A percentile compares a stretch with the other conserved stretches of the same genome.
These are phyloP conservation scores for Amanita subjunquillea DNA, from an alignment of 768 basidiomycete genomes.

Conservation along the genomic window DNA sequence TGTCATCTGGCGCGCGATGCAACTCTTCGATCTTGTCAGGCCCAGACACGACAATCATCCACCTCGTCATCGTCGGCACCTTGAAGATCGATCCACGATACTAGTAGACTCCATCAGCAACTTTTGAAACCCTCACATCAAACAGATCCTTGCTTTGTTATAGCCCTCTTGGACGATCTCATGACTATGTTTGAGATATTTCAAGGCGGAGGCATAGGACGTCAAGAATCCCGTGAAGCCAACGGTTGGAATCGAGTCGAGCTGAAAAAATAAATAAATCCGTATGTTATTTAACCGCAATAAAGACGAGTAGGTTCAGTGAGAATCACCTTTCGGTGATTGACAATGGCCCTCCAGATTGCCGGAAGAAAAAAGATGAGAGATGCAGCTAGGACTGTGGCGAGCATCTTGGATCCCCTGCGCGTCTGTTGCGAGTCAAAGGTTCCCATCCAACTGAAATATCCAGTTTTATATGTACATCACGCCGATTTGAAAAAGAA, in stretches of 20 bases:
- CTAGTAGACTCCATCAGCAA: slow-evolving; percentile 6
- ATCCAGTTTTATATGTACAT: no score
- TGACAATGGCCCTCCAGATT: background rate
- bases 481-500: no score
- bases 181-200: slow-evolving; percentile 14
- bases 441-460: no score
- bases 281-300: background rate
- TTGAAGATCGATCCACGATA: slow-evolving; percentile 25
- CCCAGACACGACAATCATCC: slow-evolving; percentile 36
- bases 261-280: background rate
- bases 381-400: no score
- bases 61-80: slow-evolving; percentile 30
- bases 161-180: slow-evolving; percentile 23
- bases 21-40: slow-evolving; percentile 31
- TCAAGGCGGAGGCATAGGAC: slow-evolving; percentile 1
- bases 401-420: no score
- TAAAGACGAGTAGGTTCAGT: background rate
- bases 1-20: slow-evolving; percentile 33
- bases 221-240: background rate
- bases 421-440: no score
- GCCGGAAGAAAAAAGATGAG: background rate
- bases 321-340: background rate
- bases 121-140: background rate
- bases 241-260: background rate
- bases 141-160: slow-evolving; percentile 13